Percentiles rank a stretch among this genome's conserved stretches.
Evolutionary conservation across 805 yeast genomes (phyloP).

Genomic region (Lipomyces japonicus): DNA sequence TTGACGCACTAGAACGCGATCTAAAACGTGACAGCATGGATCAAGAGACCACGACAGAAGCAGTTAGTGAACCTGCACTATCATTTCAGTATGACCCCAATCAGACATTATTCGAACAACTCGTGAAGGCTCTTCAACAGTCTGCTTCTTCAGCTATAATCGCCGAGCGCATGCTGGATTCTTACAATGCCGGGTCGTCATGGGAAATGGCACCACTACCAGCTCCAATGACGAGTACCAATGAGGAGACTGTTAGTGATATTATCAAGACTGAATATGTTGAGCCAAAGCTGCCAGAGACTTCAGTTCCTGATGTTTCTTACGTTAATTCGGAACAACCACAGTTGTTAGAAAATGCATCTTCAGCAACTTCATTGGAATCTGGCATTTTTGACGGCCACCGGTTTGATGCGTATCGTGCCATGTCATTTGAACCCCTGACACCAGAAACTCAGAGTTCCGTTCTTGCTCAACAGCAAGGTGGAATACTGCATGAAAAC

Average conservation of each 20-base stretch:
- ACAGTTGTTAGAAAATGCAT: slow-evolving; percentile 4
- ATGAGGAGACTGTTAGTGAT: neutral
- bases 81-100: slow-evolving; percentile 61
- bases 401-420: neutral
- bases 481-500: no score
- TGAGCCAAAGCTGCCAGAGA: neutral
- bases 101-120: slow-evolving; percentile 40
- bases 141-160: slow-evolving; percentile 15
- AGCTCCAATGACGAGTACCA: neutral
- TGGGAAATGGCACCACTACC: slow-evolving; percentile 15
- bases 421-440: slow-evolving; percentile 21
- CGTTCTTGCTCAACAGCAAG: neutral
- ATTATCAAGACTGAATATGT: neutral
- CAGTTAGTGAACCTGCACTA: slow-evolving; percentile 72
- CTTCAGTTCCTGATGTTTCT: neutral
- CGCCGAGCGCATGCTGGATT: slow-evolving; percentile 27
- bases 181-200: slow-evolving; percentile 23
- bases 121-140: slow-evolving; percentile 29
- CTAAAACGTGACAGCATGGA: slow-evolving; percentile 63
- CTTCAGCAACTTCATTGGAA: slow-evolving; percentile 23
- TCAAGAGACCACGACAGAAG: slow-evolving; percentile 66
- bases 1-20: slow-evolving; percentile 91
- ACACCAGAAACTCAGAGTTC: slow-evolving; percentile 28
- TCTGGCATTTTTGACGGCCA: slow-evolving; percentile 16
- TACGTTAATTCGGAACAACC: neutral